Evolutionary conservation across 257 asterid genomes (phyloP).

Genomic region (Capsicum baccatum): DNA sequence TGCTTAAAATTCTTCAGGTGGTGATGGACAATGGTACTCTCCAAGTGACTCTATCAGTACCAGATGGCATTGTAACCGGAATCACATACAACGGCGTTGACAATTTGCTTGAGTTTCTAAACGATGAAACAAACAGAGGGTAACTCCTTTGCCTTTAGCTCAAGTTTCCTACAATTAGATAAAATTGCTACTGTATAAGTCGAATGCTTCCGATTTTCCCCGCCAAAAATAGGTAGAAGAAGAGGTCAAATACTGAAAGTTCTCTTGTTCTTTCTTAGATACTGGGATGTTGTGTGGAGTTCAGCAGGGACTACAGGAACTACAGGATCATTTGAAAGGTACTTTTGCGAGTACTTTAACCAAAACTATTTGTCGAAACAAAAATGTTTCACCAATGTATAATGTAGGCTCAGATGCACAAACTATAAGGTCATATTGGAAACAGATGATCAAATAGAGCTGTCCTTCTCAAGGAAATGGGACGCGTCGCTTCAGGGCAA

Average conservation of each 20-base stretch:
- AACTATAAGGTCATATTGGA: constrained; percentile 57
- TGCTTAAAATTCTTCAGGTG: constrained; percentile 46
- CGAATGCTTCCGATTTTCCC: not conserved
- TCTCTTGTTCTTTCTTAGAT: constrained; percentile 38
- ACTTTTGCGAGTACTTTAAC: too few relatives aligned
- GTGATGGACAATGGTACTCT: constrained; percentile 74
- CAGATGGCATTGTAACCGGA: constrained; percentile 69
- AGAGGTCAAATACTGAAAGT: not conserved
- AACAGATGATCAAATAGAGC: constrained; percentile 69
- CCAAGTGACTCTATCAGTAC: constrained; percentile 68
- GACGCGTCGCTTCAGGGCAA: constrained; percentile 63
- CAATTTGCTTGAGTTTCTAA: constrained; percentile 70
- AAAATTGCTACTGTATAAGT: not conserved
- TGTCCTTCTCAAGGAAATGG: constrained; percentile 87
- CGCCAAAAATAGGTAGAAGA: too few relatives aligned
- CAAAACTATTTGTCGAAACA: too few relatives aligned
- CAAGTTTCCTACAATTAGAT: not conserved
- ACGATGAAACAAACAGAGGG: constrained; percentile 75
- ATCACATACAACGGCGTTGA: constrained; percentile 66
- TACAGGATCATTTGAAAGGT: constrained; percentile 61
- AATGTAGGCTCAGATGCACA: constrained; percentile 71
- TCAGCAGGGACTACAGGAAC: constrained; percentile 45
- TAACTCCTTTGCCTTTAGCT: constrained; percentile 24
- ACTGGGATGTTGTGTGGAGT: constrained; percentile 75
- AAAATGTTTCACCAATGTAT: not conserved